Evolutionary conservation across 2,329 filamentous ascomycete genomes (phyloP), one percentile per base, ranked within the genome.

Genomic region (Orbilia brochopaga): DNA sequence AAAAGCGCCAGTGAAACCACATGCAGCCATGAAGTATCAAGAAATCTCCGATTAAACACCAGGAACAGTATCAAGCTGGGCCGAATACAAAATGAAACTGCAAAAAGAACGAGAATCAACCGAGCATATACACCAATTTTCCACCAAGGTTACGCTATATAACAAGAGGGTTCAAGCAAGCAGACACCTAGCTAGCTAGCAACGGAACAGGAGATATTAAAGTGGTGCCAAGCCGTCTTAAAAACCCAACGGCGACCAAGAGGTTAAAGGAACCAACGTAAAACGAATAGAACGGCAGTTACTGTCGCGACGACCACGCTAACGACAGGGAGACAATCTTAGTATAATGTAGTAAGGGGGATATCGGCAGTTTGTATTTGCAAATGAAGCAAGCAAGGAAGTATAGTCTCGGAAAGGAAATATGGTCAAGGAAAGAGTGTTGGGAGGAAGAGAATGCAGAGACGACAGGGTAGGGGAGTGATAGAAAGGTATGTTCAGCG

Each of bases 131-230:
- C 15, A 19, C 24, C 19, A 57, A 19, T 17, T 17, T 42, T 42
- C 19, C 35, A 57, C 21, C 19, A 42, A n/a, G 27, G 15, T 40
- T 57, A 76, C 78, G 76, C 78, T 78, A 73, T 40, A 24, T 55
- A 54, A 64, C 56, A 54, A 42, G 51, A 50, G 32, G 23, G 24
- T 1, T 57, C 73, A 74, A 74, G 64, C 64, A 64, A 72, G 65
- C 74, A 32, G 8, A 32, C 27, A 32, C 27, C 27, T 3, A 32
- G 27, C 27, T 4, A 32, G 3, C 8, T 3, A 32, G 27, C 27
- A 51, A 56, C 74, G 70, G 44, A 63, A 55, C 74, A 76, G 63
- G 27, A 32, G n/a, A 32, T 32, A 32, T 32, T 32, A 32, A n/a
- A 32, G 27, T 8, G 27, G 27, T 32, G 27, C 8, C 27, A 32